Evolutionary conservation across 371 early-diverging fungal species (phyloP), one percentile per base, ranked within the genome.

Genomic region (Phascolomyces articulosus): DNA sequence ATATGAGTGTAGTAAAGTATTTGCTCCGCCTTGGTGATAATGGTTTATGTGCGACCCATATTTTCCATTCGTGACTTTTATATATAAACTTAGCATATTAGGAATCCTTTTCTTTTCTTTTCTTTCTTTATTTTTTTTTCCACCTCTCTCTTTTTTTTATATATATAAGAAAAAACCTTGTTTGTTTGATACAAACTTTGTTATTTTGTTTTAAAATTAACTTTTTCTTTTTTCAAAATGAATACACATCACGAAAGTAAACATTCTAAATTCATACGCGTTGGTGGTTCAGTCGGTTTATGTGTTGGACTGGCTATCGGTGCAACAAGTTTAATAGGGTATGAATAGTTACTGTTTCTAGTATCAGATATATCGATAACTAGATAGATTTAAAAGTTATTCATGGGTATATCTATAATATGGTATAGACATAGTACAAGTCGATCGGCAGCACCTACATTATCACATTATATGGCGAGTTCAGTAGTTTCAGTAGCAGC

Each of bases 401-500:
- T n/a, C n/a, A n/a, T n/a, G n/a, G n/a, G n/a, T n/a, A n/a, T n/a
- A n/a, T n/a, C n/a, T n/a, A n/a, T n/a, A 18, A 11, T 18, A 49
- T 20, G 3, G 27, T 28, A 60, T 26, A 60, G 28, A 60, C 51
- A 61, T 51, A 51, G 41, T 21, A 61, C 20, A 18, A 59, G 44
- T 15, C 64, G 64, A 54, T 23, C 69, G 16, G 31, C 59, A 38
- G 60, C 53, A 34, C 64, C 57, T 26, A 64, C 64, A 13, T 23
- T 69, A 20, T 69, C 69, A 29, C 65, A 58, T 40, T 70, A 66
- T 57, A 70, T 70, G 66, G 64, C 66, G 2, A 55, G 66, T 38
- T 70, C 71, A 24, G 65, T 61, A 8, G 47, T 65, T 23, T 70
- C 70, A 24, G 66, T 66, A 6, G 71, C 66, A 28, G 66, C 71